phyloP scores from a whole-genome alignment of 2,329 filamentous ascomycete species.

The Pseudocercospora macadamiae region DNA sequence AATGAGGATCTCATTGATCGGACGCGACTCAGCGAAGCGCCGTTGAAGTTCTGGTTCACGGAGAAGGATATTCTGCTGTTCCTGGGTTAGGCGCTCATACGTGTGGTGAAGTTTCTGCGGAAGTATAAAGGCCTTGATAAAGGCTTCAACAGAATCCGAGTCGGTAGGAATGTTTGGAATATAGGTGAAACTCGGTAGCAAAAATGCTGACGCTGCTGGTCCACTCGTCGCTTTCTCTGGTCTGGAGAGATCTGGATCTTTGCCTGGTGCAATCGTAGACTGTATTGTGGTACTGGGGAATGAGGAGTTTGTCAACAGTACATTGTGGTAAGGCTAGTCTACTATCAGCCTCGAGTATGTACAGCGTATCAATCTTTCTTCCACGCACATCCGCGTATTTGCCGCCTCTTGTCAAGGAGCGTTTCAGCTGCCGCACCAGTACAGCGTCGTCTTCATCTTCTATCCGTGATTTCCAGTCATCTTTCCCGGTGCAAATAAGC shows the following conservation, averaged over 20 bases:
- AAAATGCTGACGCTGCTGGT: conserved; percentile 64
- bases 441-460: conserved; percentile 70
- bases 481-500: conserved; percentile 76
- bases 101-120: conserved; percentile 62
- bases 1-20: conserved; percentile 71
- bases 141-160: conserved; percentile 56
- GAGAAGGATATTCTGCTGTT: conserved; percentile 50
- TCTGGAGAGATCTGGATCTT: conserved; percentile 32
- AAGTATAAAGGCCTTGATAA: conserved; percentile 68
- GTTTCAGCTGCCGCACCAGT: conserved; percentile 72
- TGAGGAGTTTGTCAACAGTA: conserved; percentile 76
- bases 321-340: conserved; percentile 76
- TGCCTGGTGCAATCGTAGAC: conserved; percentile 18
- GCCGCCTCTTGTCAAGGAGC: conserved; percentile 45
- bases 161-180: conserved; percentile 68
- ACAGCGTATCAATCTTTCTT: background rate
- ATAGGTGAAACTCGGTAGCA: conserved; percentile 84
- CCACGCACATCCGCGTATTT: conserved; percentile 51
- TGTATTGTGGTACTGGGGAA: conserved; percentile 52
- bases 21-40: conserved; percentile 59
- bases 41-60: conserved; percentile 54
- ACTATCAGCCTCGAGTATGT: conserved; percentile 26
- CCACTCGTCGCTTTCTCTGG: conserved; percentile 23
- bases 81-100: conserved; percentile 60
- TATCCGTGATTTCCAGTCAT: conserved; percentile 81